Evolutionary conservation across 2,329 filamentous ascomycete genomes (phyloP), one percentile per base, ranked within the genome.

Genomic region (Rhytidhysteron rufulum): DNA sequence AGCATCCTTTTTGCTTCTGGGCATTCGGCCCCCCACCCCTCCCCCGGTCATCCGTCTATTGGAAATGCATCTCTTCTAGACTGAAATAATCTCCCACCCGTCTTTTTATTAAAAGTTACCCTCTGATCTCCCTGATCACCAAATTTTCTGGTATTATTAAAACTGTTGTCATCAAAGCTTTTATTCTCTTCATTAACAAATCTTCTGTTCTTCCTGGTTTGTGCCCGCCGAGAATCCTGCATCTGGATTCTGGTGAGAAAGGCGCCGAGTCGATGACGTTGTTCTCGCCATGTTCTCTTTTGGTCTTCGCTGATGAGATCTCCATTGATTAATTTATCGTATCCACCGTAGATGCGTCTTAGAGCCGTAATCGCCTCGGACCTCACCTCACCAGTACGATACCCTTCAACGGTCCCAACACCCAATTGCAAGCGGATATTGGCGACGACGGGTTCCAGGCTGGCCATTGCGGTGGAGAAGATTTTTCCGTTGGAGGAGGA

Each of bases 351-450:
- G 5, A 63, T 48, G 34, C 47, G 55, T 9, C 51, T 48, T 25
- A 65, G 29, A 6, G 56, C 52, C 9, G 13, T 18, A 13, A 63
- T 48, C n/a, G 54, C 55, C 31, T 63, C 53, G 35, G 55, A 34
- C 25, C 58, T 50, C 18, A 44, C 43, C 19, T 45, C 34, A 10
- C 50, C 54, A 6, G 25, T 50, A 11, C 57, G 42, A 15, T 43
- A 43, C 35, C 4, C 17, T 29, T 31, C 45, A 42, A 5, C 45
- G 48, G 13, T 35, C 32, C 60, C 60, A 8, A 62, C 45, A 6
- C 54, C 50, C 18, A 65, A 44, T 33, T 63, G 60, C 5, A 64
- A 29, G 18, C 57, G 50, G 16, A 65, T 38, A 29, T 51, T 62
- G 32, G 45, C 49, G 13, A 53, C 37, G 7, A 58, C 29, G 5